Percentiles rank a stretch among this genome's conserved stretches.
Conservation (phyloP, 2,329 filamentous ascomycete genomes). For the Trichophyton rubrum region DNA sequence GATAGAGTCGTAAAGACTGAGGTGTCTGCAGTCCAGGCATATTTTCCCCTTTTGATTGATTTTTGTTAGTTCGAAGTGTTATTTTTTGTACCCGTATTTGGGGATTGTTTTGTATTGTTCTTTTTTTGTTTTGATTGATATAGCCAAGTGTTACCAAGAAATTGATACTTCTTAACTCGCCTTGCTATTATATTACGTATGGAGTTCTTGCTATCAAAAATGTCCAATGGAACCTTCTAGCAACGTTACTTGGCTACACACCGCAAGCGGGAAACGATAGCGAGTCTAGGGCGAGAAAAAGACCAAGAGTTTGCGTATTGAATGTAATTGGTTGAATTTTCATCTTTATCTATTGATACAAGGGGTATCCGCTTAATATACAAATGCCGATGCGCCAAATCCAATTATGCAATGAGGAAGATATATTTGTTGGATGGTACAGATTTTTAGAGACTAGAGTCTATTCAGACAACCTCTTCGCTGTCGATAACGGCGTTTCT, state of each 20-base stretch:
- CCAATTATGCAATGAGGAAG: background rate
- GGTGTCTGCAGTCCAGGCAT: background rate
- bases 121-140: background rate
- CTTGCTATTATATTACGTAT: background rate
- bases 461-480: background rate
- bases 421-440: background rate
- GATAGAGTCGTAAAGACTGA: too few species aligned
- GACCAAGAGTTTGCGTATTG: background rate
- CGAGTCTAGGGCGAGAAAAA: too few species aligned
- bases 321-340: background rate
- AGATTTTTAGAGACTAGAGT: background rate
- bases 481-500: background rate
- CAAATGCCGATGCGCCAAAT: background rate
- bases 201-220: background rate
- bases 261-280: too few species aligned
- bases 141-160: too few species aligned
- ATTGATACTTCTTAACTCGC: too few species aligned
- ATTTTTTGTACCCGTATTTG: background rate
- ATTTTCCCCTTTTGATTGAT: background rate
- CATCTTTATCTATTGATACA: background rate
- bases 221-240: background rate
- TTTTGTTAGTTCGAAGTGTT: background rate
- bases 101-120: background rate
- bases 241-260: background rate
- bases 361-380: background rate